These are phyloP conservation scores for Auxenochlorella pyrenoidosa DNA, from an alignment of 139 green algal species.

Conservation along the genomic window DNA sequence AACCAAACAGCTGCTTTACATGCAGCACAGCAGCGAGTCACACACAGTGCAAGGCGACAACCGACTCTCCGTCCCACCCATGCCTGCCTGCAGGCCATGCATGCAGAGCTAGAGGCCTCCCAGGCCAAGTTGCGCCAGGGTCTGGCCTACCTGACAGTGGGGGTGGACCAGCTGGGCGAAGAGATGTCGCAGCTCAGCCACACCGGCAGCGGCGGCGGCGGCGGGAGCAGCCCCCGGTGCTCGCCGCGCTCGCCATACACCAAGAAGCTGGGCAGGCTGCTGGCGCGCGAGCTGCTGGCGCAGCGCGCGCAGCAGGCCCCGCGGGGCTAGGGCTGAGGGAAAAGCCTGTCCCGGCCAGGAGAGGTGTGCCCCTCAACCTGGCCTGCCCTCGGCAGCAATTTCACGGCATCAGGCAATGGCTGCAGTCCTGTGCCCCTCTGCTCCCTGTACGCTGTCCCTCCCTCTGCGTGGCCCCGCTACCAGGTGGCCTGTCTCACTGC, in stretches of 20 bases:
- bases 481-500: neutral
- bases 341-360: neutral
- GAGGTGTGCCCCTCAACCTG: too few species aligned
- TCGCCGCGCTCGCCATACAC: neutral
- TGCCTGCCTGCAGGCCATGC: neutral
- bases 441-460: neutral
- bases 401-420: too few species aligned
- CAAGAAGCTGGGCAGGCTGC: conserved; percentile 4
- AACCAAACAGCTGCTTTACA: too few species aligned
- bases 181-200: neutral
- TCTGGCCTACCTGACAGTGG: neutral
- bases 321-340: too few species aligned
- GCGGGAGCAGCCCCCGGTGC: neutral
- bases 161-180: neutral
- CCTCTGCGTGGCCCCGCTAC: too few species aligned
- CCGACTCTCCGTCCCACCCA: too few species aligned
- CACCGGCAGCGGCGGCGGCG: neutral
- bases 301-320: neutral
- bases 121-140: neutral
- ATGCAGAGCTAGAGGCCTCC: neutral
- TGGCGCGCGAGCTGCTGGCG: conserved; percentile 2
- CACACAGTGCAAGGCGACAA: too few species aligned
- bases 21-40: too few species aligned
- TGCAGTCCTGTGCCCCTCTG: neutral
- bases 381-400: too few species aligned